Conservation (phyloP, 345 rosid genomes). For the Microcos paniculata region DNA sequence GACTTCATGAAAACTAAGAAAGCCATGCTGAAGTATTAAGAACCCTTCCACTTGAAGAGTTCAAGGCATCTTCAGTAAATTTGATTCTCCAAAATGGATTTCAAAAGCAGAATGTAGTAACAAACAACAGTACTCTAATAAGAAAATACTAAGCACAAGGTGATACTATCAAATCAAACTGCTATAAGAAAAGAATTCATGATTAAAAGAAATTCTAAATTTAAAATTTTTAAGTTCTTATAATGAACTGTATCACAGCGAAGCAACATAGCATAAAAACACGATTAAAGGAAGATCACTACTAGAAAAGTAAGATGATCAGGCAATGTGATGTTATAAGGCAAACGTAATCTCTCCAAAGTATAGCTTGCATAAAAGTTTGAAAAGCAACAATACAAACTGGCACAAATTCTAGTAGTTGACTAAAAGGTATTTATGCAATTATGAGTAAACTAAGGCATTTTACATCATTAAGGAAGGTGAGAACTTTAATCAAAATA, state of each 20-base stretch:
- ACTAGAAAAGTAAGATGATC: neutral
- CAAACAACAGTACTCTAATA: neutral
- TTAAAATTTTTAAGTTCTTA: neutral
- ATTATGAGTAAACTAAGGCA: neutral
- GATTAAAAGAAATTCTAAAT: conserved; percentile 3
- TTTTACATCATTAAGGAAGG: neutral
- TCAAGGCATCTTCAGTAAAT: neutral
- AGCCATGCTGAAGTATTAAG: neutral
- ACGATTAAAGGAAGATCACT: neutral
- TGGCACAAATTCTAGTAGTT: neutral
- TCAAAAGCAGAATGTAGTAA: neutral
- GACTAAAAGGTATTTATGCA: neutral
- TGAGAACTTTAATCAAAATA: neutral
- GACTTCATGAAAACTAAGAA: neutral
- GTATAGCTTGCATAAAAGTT: neutral
- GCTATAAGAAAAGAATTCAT: neutral
- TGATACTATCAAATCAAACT: neutral
- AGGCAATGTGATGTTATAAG: neutral
- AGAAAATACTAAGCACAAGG: neutral
- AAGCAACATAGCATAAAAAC: neutral
- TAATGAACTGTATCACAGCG: neutral
- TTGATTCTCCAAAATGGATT: neutral
- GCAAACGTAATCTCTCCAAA: neutral
- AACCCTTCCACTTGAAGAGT: neutral
- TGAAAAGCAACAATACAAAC: neutral